Evolutionary conservation across 2,329 filamentous ascomycete genomes (phyloP), one percentile per base, ranked within the genome.

Genomic region (Ophiostoma sp.): DNA sequence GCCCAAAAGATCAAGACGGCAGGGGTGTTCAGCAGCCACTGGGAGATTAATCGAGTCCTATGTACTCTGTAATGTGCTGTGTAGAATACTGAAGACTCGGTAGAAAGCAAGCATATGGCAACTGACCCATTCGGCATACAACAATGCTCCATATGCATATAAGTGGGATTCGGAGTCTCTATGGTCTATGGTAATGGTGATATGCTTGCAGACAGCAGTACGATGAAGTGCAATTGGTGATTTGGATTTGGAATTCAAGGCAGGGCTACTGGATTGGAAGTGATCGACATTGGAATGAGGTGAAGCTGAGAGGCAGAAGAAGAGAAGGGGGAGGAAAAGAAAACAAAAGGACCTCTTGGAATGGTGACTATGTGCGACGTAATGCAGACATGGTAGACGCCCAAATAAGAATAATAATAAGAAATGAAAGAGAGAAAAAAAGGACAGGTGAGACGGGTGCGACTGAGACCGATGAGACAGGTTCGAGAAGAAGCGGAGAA

Each of bases 331-430:
- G 20, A 54, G 2, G 15, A 62, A 39, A 33, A 31, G 35, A 64
- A 17, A 64, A 33, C 31, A 33, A 35, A 64, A 8, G n/a, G n/a
- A 31, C 6, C 36, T 39, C 10, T 39, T 39, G 36, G 36, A 39
- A 52, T 52, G n/a, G n/a, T 57, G 52, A 57, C 23, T 27, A 27
- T 57, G 52, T 57, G 27, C 52, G 52, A 57, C 52, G 52, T 57
- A 57, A 57, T 57, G 52, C 52, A 57, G 52, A 57, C 52, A 64
- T 31, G 27, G 13, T 10, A 36, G 57, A 35, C 4, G 35, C 57
- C 57, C 27, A 62, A 62, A 62, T 33, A 33, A 62, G 57, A 62
- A 62, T 2, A 33, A 20, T 13, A 66, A 44, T 10, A 41, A 33
- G 3, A 35, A 17, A 65, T n/a, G 10, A 39, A 39, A 23, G 17